Evolutionary conservation across 1,284 basidiomycete species (phyloP), one percentile per base, ranked within the genome.

Genomic region (Marasmius tenuissimus): DNA sequence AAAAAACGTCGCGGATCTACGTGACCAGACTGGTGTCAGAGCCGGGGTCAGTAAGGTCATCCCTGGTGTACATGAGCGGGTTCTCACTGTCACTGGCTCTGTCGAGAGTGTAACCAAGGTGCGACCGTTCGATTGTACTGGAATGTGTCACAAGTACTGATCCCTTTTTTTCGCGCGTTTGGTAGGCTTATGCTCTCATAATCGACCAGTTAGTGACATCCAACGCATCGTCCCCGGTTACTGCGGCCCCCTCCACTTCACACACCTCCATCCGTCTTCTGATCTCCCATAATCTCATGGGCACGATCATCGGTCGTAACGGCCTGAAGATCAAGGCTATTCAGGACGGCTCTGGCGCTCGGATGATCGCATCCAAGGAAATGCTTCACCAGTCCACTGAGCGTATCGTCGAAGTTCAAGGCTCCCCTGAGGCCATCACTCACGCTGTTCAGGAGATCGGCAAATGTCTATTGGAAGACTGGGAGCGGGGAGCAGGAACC

Each of bases 301-400:
- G 97, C 60, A 97, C 96, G 61, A 94, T 99, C 77, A 99, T 99
- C 70, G 97, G 97, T 68, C 94, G 97, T 70, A 92, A 82, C 63
- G 97, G 97, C 67, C 88, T 94, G 75, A 99, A 98, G 87, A 99
- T 99, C 79, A 99, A 99, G 82, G 94, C 96, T 75, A 99, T 99
- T 75, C 97, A 99, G 75, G 97, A 99, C 77, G 84, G 88, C 57
- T 97, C 96, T 57, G 97, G 97, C 60, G 96, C 96, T 22, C 89
- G 97, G 62, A 96, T 99, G 90, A 93, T 97, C 61, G 97, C 97
- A 20, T 95, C 94, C 66, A 98, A 99, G 78, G 94, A 98, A 70
- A 98, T 99, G 94, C 88, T 99, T 37, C 96, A 97, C 16, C 96
- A 98, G 74, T 98, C 95, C 47, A 99, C 97, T 47, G 97, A 99